A percentile compares a stretch with the other conserved stretches of the same genome.
phyloP scores from a whole-genome alignment of 352 stramenopile genomes.

The Blastocystis sp. region DNA sequence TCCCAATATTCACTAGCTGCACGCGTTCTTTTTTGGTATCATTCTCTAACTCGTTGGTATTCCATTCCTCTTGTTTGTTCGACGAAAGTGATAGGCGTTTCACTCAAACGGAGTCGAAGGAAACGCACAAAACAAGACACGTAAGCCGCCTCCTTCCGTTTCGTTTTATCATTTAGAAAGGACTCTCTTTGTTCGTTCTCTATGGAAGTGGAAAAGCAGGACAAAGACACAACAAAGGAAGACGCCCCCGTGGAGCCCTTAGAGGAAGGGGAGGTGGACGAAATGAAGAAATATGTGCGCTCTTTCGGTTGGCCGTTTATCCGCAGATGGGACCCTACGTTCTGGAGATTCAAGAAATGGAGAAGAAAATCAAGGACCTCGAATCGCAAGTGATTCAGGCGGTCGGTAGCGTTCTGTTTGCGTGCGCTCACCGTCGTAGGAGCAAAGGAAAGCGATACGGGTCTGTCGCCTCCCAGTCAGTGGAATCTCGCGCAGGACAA shows the following conservation, averaged over 20 bases:
- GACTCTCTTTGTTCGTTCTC: neutral
- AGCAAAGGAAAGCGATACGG: constrained; percentile 99
- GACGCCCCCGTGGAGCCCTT: neutral
- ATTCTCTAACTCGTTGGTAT: neutral
- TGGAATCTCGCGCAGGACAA: constrained; percentile 99
- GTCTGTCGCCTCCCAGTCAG: constrained; percentile 93
- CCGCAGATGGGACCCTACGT: constrained; percentile 88
- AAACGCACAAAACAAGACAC: neutral
- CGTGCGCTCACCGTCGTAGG: constrained; percentile 75
- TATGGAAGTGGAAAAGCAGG: constrained; percentile 58
- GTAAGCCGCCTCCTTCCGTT: neutral
- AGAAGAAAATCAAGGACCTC: constrained; percentile 98
- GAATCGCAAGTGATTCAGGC: constrained; percentile 89
- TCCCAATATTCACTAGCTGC: neutral
- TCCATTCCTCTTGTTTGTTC: too few relatives aligned
- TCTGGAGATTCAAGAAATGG: constrained; percentile 91
- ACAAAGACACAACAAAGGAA: constrained; percentile 4
- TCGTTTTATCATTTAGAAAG: neutral
- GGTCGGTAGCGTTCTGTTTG: constrained; percentile 77
- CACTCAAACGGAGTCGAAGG: neutral
- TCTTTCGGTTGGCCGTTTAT: neutral
- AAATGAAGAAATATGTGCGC: constrained; percentile 73
- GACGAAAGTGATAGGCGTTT: neutral
- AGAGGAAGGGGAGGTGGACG: constrained; percentile 36
- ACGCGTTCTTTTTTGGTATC: neutral